Conservation (phyloP, 2,329 filamentous ascomycete genomes). For the Alternaria arborescens region DNA sequence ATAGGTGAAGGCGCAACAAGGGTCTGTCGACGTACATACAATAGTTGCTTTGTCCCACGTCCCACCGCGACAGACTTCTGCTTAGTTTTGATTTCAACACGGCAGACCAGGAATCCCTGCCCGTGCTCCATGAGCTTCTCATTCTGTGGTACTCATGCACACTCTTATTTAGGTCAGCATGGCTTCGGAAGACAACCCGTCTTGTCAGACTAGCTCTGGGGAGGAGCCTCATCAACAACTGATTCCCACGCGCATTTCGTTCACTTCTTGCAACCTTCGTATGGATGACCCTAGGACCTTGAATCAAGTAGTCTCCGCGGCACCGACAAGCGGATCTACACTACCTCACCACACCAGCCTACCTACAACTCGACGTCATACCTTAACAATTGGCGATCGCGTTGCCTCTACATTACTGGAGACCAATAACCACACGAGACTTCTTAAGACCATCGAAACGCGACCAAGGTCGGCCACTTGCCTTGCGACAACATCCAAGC, state of each 20-base stretch:
- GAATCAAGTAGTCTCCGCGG: slow-evolving; percentile 9
- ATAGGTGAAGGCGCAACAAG: slow-evolving; percentile 32
- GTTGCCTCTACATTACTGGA: slow-evolving; percentile 4
- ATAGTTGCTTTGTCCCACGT: slow-evolving; percentile 28
- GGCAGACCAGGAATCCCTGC: slow-evolving; percentile 28
- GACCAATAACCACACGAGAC: neutral
- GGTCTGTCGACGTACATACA: slow-evolving; percentile 8
- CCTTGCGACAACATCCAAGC: slow-evolving; percentile 23
- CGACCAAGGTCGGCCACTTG: slow-evolving; percentile 31
- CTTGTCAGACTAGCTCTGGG: slow-evolving; percentile 23
- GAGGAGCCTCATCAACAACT: slow-evolving; percentile 25
- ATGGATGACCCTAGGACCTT: slow-evolving; percentile 1
- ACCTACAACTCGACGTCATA: slow-evolving; percentile 14
- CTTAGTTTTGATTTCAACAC: slow-evolving; percentile 17
- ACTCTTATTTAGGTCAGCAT: slow-evolving; percentile 33
- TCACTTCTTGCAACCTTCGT: slow-evolving; percentile 8
- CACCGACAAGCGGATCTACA: slow-evolving; percentile 5
- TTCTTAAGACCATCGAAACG: neutral
- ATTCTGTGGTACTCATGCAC: slow-evolving; percentile 24
- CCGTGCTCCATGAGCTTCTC: slow-evolving; percentile 23
- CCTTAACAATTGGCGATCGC: slow-evolving; percentile 9
- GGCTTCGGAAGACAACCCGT: slow-evolving; percentile 22
- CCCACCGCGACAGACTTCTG: slow-evolving; percentile 15
- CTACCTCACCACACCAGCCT: slow-evolving; percentile 6
- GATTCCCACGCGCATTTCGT: slow-evolving; percentile 30